A percentile compares a stretch with the other conserved stretches of the same genome.
Evolutionary conservation across 176 grass and related monocot genomes (phyloP).

Genomic region (Carex cristatella): DNA sequence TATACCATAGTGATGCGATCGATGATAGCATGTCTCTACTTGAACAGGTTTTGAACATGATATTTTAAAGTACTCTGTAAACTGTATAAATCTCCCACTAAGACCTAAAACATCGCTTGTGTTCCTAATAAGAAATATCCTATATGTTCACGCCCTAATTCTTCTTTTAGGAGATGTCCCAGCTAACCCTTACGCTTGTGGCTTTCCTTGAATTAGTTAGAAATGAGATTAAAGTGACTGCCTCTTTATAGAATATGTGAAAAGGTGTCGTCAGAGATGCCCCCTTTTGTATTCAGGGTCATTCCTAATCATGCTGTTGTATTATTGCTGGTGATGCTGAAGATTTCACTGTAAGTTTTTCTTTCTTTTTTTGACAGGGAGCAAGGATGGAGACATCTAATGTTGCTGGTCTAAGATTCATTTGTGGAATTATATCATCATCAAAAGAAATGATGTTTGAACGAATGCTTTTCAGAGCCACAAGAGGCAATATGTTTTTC

Average conservation of each 20-base stretch:
- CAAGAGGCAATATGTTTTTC: slow-evolving; percentile 96
- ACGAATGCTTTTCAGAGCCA: slow-evolving; percentile 96
- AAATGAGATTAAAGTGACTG: neutral
- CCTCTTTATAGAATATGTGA: neutral
- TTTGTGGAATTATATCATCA: slow-evolving; percentile 88
- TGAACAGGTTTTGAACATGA: slow-evolving; percentile 59
- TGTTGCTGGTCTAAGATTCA: slow-evolving; percentile 85
- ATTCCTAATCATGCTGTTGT: neutral
- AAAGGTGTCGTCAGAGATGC: neutral
- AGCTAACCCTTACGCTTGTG: neutral
- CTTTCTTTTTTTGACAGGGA: slow-evolving; percentile 41
- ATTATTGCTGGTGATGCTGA: neutral
- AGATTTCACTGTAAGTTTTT: slow-evolving; percentile 7
- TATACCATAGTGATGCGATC: slow-evolving; percentile 53
- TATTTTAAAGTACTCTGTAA: neutral
- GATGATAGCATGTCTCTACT: slow-evolving; percentile 64
- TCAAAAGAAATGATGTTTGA: slow-evolving; percentile 94
- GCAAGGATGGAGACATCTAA: slow-evolving; percentile 40
- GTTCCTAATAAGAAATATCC: neutral
- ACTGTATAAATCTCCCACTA: neutral
- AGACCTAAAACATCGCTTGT: neutral
- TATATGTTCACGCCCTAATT: slow-evolving; percentile 13
- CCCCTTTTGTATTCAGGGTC: neutral
- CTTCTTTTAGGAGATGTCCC: neutral
- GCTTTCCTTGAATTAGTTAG: neutral